phyloP scores from a whole-genome alignment of 2,329 filamentous ascomycete genomes.

The Ceratocystis huliohia region DNA sequence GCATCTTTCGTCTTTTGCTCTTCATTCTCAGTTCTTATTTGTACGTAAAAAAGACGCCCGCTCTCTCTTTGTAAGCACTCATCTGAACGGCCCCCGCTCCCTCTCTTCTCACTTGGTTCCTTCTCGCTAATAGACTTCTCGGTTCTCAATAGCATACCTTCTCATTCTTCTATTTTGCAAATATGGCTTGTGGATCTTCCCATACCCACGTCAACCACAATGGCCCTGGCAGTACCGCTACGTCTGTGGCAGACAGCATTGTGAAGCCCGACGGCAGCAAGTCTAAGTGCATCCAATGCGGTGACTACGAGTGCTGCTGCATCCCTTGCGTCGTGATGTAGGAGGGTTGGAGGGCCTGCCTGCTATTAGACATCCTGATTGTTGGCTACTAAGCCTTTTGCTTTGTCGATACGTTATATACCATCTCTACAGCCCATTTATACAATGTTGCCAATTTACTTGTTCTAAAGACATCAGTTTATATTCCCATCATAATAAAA shows the following conservation, averaged over 20 bases:
- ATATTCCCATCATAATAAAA: not conserved
- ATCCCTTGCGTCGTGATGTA: slow-evolving; percentile 42
- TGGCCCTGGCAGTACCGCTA: slow-evolving; percentile 38
- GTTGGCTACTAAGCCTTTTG: not conserved
- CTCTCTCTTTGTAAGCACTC: too few species aligned
- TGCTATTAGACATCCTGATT: not conserved
- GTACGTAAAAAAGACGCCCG: too few species aligned
- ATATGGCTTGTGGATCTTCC: slow-evolving; percentile 12
- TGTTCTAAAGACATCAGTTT: not conserved
- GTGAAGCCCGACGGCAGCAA: slow-evolving; percentile 37
- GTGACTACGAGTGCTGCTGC: slow-evolving; percentile 42
- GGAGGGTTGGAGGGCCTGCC: slow-evolving; percentile 13
- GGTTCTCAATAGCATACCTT: not conserved
- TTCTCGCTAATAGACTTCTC: not conserved
- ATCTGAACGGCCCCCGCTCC: too few species aligned
- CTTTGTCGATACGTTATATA: not conserved
- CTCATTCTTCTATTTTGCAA: not conserved
- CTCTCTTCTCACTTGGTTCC: too few species aligned
- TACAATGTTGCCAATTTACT: not conserved
- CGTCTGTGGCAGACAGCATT: slow-evolving; percentile 38
- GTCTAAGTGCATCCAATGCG: slow-evolving; percentile 40
- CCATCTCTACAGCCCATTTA: not conserved
- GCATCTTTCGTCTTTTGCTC: too few species aligned
- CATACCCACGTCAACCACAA: slow-evolving; percentile 25
- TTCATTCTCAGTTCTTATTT: too few species aligned